phyloP scores from a whole-genome alignment of 2,329 filamentous ascomycete species.

The Hypoxylon sp. region DNA sequence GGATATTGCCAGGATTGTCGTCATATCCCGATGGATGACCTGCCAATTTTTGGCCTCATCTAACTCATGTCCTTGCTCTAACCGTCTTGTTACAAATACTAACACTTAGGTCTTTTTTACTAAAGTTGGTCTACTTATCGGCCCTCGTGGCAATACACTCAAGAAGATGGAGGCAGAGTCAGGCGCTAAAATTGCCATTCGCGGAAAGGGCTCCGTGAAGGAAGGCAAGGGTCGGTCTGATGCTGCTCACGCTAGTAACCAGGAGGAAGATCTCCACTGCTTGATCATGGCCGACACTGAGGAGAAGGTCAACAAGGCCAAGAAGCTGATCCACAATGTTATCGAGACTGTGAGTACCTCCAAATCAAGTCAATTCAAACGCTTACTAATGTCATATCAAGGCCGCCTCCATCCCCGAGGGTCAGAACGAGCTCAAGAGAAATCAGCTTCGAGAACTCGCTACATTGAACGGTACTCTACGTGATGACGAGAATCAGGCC shows the following conservation, averaged over 20 bases:
- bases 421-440: conserved; percentile 98
- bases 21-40: conserved; percentile 54
- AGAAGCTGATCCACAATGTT: conserved; percentile 97
- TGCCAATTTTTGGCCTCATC: conserved; percentile 53
- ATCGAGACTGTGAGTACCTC: conserved; percentile 88
- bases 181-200: conserved; percentile 97
- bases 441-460: conserved; percentile 98
- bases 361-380: background rate
- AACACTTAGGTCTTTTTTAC: conserved; percentile 87
- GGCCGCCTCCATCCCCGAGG: conserved; percentile 98
- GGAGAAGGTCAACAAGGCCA: conserved; percentile 99
- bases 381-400: conserved; percentile 59
- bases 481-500: conserved; percentile 98
- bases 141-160: conserved; percentile 98
- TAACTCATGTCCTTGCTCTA: conserved; percentile 57
- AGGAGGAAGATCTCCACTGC: conserved; percentile 99
- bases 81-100: conserved; percentile 71
- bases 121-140: conserved; percentile 99
- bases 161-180: conserved; percentile 99
- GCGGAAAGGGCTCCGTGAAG: conserved; percentile 99
- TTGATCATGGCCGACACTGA: conserved; percentile 99
- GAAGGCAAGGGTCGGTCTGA: conserved; percentile 99
- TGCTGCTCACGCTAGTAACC: conserved; percentile 98
- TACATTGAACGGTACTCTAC: conserved; percentile 97
- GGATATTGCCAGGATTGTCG: conserved; percentile 63